Conservation (phyloP, 73 alveolate species). For the Stentor coeruleus region DNA sequence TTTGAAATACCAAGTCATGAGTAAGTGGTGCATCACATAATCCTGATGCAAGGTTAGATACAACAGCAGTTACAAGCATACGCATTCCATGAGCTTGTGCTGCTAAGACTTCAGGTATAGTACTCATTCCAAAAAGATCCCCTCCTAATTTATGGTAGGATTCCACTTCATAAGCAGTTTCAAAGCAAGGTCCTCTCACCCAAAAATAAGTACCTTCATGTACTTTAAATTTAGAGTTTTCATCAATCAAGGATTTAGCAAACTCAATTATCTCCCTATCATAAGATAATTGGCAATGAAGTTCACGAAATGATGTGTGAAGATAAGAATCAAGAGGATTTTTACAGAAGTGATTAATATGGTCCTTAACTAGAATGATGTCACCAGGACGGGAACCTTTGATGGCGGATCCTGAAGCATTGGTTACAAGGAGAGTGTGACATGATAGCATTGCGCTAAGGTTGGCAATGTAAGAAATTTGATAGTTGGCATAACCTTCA, state of each 20-base stretch:
- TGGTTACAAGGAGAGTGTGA: constrained; percentile 33
- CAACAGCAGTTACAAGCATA: constrained; percentile 16
- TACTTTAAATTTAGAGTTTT: not conserved
- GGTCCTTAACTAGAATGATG: constrained; percentile 28
- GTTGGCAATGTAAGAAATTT: constrained; percentile 32
- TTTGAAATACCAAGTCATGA: not conserved
- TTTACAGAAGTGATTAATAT: constrained; percentile 25
- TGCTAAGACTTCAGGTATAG: constrained; percentile 40
- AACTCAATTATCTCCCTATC: constrained; percentile 4
- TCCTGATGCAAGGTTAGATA: constrained; percentile 39
- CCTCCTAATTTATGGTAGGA: constrained; percentile 35
- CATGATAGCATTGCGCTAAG: constrained; percentile 36
- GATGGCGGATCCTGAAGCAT: constrained; percentile 43
- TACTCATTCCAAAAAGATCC: constrained; percentile 44
- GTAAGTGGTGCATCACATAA: not conserved
- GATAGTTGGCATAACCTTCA: constrained; percentile 36
- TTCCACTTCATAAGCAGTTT: constrained; percentile 27
- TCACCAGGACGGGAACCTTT: constrained; percentile 31
- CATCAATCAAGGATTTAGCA: constrained; percentile 7
- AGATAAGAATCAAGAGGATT: constrained; percentile 24
- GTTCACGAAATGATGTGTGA: constrained; percentile 21
- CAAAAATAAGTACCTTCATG: constrained; percentile 32
- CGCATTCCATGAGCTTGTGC: constrained; percentile 30
- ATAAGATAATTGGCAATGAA: not conserved
- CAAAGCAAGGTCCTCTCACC: constrained; percentile 40